Percentiles rank a stretch among this genome's conserved stretches.
Conservation (phyloP, 441 rosid species). For the Pelargonium australe region DNA sequence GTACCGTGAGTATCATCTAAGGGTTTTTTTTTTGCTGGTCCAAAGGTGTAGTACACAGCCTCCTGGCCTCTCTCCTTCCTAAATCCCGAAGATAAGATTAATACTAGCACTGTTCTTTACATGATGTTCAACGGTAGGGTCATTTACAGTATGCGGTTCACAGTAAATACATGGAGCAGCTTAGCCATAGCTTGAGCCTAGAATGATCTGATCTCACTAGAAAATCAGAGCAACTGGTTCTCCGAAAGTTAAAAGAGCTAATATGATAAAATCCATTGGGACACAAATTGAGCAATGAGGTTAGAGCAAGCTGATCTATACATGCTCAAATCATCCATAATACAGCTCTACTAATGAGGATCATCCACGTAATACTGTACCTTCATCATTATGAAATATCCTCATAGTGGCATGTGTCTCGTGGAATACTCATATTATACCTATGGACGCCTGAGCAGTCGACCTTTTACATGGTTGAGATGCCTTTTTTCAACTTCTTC, state of each 20-base stretch:
- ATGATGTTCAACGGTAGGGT: not conserved
- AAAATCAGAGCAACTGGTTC: not conserved
- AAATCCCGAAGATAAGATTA: not conserved
- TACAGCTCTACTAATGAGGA: not conserved
- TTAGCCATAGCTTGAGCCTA: not conserved
- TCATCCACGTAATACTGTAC: no score
- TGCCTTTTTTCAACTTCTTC: no score
- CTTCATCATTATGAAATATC: no score
- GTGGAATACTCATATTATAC: no score
- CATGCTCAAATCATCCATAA: not conserved
- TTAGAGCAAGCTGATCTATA: not conserved
- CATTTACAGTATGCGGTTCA: not conserved
- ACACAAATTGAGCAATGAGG: not conserved
- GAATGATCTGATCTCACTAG: not conserved
- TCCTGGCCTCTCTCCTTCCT: no score
- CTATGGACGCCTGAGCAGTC: no score
- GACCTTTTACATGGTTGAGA: no score
- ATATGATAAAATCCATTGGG: not conserved
- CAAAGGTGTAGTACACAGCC: no score
- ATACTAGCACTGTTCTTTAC: not conserved
- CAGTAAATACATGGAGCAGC: not conserved
- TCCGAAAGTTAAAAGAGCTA: not conserved
- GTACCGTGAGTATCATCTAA: no score
- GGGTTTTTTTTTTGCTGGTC: no score
- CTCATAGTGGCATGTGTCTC: no score